These are phyloP conservation scores for Schoenoplectus triqueter DNA, from an alignment of 202 grass and related monocot genomes.

Conservation along the genomic window DNA sequence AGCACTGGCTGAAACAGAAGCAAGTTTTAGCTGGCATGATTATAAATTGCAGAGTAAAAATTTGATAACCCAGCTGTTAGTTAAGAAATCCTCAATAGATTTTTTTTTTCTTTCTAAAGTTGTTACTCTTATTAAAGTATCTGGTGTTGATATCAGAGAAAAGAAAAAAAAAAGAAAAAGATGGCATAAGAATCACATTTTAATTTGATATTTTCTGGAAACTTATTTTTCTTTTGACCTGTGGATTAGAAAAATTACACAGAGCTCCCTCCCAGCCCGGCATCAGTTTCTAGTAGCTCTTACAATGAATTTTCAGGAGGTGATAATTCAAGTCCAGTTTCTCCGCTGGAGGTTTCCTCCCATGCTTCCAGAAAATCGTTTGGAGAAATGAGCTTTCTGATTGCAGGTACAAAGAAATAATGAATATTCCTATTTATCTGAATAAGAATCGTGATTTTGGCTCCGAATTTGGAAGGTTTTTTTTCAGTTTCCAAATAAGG, in stretches of 20 bases:
- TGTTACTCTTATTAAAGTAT: too few relatives aligned
- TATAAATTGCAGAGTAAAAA: background rate
- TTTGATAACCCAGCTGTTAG: background rate
- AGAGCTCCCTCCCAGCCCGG: constrained; percentile 65
- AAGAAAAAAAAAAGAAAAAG: too few relatives aligned
- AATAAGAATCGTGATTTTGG: constrained; percentile 13
- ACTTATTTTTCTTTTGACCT: background rate
- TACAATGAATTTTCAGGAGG: constrained; percentile 46
- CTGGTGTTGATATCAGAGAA: too few relatives aligned
- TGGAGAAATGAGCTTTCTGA: constrained; percentile 43
- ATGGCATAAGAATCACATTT: background rate
- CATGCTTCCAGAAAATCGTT: constrained; percentile 42
- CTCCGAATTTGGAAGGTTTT: background rate
- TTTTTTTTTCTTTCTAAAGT: background rate
- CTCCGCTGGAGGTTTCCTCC: constrained; percentile 55
- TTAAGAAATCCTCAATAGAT: background rate
- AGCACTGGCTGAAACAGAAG: background rate
- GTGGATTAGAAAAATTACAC: constrained; percentile 51
- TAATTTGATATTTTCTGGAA: background rate
- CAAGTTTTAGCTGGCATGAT: background rate
- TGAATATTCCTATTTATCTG: background rate
- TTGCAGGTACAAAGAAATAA: constrained; percentile 48
- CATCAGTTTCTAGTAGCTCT: constrained; percentile 48
- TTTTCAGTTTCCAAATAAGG: background rate
- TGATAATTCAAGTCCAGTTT: constrained; percentile 52